Evolutionary conservation across 2,329 filamentous ascomycete genomes (phyloP), one percentile per base, ranked within the genome.

Genomic region (Beauveria caledonica): DNA sequence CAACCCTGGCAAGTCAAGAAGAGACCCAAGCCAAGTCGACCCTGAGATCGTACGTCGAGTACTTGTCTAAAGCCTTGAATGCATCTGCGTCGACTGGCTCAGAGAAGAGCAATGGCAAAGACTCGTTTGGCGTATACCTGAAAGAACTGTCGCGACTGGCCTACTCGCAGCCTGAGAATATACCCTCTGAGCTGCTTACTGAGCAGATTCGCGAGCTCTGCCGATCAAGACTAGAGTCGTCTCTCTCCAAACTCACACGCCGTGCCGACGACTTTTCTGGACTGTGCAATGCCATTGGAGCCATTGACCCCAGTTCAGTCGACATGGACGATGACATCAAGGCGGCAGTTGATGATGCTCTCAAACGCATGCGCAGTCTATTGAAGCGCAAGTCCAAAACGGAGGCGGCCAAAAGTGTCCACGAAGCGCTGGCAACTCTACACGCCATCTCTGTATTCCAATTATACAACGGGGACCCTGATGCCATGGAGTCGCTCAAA

Each of bases 401-500:
- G 56, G 66, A 70, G 23, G 65, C 74, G 64, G 76, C 70, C 68
- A 78, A 71, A 61, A 68, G 66, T 21, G 73, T 72, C 63, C 77
- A 77, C 17, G 85, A 86, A 62, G 89, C 89, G 0, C 82, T 97
- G 61, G 87, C 88, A 21, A 80, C 97, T 40, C 81, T 97, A 1
- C 91, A 96, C 70, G 87, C 90, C 0, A 82, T 97, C 57, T 88
- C 91, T 0, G 83, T 97, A 15, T 80, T 97, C 60, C 91, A 97
- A 71, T 81, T 96, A 9, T 96, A 96, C 75, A 92, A 93, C 68
- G 90, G 91, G 25, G 92, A 96, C 62, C 80, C 88, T 0, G 94
- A 97, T 69, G 90, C 92, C 0, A 82, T 96, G 23, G 86, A 88
- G 53, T 87, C 94, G 63, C 77, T 97, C 9, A 84, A 89, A 58